phyloP scores from a whole-genome alignment of 1,284 basidiomycete genomes.

The Coriolopsis trogii region DNA sequence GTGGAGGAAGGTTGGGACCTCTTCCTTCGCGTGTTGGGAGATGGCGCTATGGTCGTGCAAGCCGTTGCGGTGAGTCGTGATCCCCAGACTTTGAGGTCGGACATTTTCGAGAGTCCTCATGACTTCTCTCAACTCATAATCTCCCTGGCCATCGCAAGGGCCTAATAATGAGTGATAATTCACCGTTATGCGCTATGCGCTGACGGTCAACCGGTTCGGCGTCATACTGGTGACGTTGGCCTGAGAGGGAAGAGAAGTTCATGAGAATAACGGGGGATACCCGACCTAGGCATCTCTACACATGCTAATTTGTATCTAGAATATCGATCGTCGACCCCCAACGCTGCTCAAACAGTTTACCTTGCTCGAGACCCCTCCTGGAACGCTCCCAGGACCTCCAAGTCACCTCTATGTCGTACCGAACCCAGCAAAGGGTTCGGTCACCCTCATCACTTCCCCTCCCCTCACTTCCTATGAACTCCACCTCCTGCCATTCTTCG shows the following conservation, averaged over 20 bases:
- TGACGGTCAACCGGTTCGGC: no score
- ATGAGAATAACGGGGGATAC: no score
- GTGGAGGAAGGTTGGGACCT: slow-evolving; percentile 77
- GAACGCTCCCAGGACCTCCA: slow-evolving; percentile 41
- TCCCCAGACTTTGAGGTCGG: no score
- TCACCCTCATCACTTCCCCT: slow-evolving; percentile 63
- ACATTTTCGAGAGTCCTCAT: no score
- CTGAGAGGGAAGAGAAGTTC: no score
- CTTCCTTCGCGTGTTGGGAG: slow-evolving; percentile 70
- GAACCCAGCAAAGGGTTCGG: slow-evolving; percentile 39
- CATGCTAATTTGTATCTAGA: slow-evolving; percentile 43
- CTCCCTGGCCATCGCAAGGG: no score
- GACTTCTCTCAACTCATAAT: no score
- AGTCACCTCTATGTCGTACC: slow-evolving; percentile 58
- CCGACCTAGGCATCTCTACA: no score
- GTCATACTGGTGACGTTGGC: no score
- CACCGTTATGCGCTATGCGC: no score
- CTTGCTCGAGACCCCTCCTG: slow-evolving; percentile 62
- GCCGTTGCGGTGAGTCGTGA: slow-evolving; percentile 76
- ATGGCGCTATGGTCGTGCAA: slow-evolving; percentile 73
- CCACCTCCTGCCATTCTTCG: slow-evolving; percentile 59
- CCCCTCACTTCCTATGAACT: slow-evolving; percentile 62
- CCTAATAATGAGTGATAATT: no score
- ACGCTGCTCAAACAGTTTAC: slow-evolving; percentile 81
- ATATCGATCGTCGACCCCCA: slow-evolving; percentile 88